Percentiles rank a stretch among this genome's conserved stretches.
Conservation (phyloP, 331 rosid genomes). For the Pyracantha coccinea region DNA sequence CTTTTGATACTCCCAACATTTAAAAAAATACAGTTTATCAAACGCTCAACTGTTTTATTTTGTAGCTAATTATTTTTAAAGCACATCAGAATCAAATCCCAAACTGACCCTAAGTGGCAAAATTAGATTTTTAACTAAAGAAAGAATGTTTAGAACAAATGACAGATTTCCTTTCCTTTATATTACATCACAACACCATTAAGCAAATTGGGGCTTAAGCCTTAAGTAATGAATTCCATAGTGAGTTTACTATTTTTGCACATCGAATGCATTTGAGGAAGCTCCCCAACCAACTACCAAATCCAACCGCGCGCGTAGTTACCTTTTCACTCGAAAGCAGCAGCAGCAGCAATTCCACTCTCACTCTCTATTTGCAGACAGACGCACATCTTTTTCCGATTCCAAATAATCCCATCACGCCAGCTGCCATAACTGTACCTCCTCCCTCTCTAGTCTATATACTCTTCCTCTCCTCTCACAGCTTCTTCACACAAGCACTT, state of each 20-base stretch:
- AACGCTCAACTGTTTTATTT: too few relatives aligned
- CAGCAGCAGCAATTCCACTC: background rate
- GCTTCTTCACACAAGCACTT: background rate
- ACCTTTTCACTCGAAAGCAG: background rate
- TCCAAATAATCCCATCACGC: conserved; percentile 50
- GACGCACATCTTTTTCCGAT: background rate
- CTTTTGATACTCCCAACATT: too few relatives aligned
- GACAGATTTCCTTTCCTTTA: too few relatives aligned
- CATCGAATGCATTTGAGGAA: background rate
- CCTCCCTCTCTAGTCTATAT: background rate
- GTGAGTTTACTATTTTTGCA: background rate
- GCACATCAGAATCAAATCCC: too few relatives aligned
- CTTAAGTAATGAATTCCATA: background rate
- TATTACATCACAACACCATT: too few relatives aligned
- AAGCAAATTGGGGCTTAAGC: too few relatives aligned
- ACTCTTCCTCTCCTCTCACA: conserved; percentile 2
- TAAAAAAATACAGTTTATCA: too few relatives aligned
- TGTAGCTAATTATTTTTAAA: too few relatives aligned
- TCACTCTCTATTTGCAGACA: background rate
- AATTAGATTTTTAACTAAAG: too few relatives aligned
- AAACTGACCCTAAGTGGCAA: too few relatives aligned
- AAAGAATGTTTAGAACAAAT: too few relatives aligned
- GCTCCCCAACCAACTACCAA: background rate
- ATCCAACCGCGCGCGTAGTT: background rate
- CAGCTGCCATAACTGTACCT: conserved; percentile 40